Evolutionary conservation across 352 stramenopile genomes (phyloP), one percentile per base, ranked within the genome.

Genomic region (Peronosclerospora sorghi): DNA sequence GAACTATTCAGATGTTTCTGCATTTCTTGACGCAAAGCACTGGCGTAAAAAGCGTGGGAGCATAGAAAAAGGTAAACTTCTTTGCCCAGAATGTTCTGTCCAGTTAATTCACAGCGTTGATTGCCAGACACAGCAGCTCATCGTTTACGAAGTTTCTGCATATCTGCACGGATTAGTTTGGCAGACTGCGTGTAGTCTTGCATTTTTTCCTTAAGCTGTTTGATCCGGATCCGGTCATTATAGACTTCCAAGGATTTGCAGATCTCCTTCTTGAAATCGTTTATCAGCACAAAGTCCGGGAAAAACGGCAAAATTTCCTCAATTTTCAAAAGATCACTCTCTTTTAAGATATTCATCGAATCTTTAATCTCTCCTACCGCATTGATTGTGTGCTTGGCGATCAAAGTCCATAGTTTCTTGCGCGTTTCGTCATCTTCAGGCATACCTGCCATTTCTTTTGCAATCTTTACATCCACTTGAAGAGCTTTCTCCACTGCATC

Each of bases 51-150:
- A 19, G 86, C 86, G 53, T 97, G 91, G 13, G 75, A 86, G 65
- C 89, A 97, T 18, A 89, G 90, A 62, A 97, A 97, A 18, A 97
- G 56, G 42, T 97, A 97, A 42, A 97, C 97, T 47, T 96, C 83
- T 38, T 91, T 91, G 32, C 73, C 76, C 12, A 94, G 43, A 28
- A 96, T 73, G 36, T 90, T 91, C 41, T 94, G 73, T 0, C 83
- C 85, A 26, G 82, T 94, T 18, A 96, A 61, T 32, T 95, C 85
- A 38, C 85, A 96, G 15, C 81, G 77, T 49, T 94, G 81, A 41
- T 94, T 92, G 30, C 81, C 81, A 21, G 82, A 90, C 8, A 93
- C 73, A 21, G 91, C 74, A 12, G 79, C 81, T 32, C 76, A 89
- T 4, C 83, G 77, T 52, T 90, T 92, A 32, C 81, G 82, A 15